Conservation (phyloP, 2,329 filamentous ascomycete genomes). For the Botrytis byssoidea region DNA sequence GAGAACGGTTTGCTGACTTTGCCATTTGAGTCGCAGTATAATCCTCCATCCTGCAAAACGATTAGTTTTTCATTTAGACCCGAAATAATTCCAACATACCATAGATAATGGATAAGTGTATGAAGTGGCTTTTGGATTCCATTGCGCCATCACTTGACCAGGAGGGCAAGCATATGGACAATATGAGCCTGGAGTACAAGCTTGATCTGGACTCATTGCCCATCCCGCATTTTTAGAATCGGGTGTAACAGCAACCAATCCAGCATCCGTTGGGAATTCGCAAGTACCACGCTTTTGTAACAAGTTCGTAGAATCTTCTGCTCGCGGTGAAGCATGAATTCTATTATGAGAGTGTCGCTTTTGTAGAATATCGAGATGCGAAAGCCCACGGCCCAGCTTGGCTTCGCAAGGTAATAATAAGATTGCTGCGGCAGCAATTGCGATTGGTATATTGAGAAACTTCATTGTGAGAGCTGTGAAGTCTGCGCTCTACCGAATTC, state of each 20-base stretch:
- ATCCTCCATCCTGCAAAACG: slow-evolving; percentile 61
- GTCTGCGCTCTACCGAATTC: slow-evolving; percentile 21
- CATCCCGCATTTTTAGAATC: slow-evolving; percentile 66
- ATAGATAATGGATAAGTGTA: slow-evolving; percentile 71
- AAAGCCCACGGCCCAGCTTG: slow-evolving; percentile 30
- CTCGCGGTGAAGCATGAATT: slow-evolving; percentile 31
- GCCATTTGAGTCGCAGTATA: slow-evolving; percentile 68
- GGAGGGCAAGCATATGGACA: slow-evolving; percentile 76
- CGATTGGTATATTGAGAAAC: slow-evolving; percentile 49
- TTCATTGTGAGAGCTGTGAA: slow-evolving; percentile 48
- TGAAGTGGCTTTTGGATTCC: slow-evolving; percentile 65
- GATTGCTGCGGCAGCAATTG: slow-evolving; percentile 50
- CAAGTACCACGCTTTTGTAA: slow-evolving; percentile 48
- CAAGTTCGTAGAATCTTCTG: slow-evolving; percentile 25
- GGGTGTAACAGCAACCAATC: slow-evolving; percentile 67
- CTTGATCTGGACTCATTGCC: slow-evolving; percentile 75
- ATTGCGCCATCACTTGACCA: slow-evolving; percentile 75
- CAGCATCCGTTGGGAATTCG: slow-evolving; percentile 63
- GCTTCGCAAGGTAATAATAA: slow-evolving; percentile 41
- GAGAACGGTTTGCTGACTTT: slow-evolving; percentile 68
- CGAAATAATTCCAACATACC: slow-evolving; percentile 48
- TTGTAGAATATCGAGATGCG: slow-evolving; percentile 33
- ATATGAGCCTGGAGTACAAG: slow-evolving; percentile 65
- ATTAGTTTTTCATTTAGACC: slow-evolving; percentile 22
- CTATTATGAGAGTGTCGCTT: slow-evolving; percentile 34